Evolutionary conservation across 1,284 basidiomycete genomes (phyloP), one percentile per base, ranked within the genome.

Genomic region (Sphaerobolus stellatus): DNA sequence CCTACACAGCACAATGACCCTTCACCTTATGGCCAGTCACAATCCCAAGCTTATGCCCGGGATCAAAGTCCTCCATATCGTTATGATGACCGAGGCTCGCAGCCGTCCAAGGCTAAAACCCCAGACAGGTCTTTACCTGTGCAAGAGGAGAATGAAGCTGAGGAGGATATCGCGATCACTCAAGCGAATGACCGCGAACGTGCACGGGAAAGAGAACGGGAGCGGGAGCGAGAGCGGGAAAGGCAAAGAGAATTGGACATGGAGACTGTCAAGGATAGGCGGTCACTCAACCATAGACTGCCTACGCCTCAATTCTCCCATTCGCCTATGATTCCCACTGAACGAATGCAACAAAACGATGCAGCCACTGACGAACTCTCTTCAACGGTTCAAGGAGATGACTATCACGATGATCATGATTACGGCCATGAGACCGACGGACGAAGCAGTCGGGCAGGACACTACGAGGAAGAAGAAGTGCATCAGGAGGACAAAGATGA

Each of bases 41-140:
- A 40, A 75, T 77, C 13, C 65, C 62, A 28, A 34, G 59, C 22
- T 66, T 76, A 14, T 72, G 77, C 77, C 77, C n/a, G 67, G 69
- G 2, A 64, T 60, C 36, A 67, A 65, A 56, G 76, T 72, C 50
- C 69, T 78, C 52, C 45, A 24, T 41, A 41, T 28, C 33, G 47
- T 27, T 54, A 54, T n/a, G 52, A 69, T 76, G 36, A 79, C 72
- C 40, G 81, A 84, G 61, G 81, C 82, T 59, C 77, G 43, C 83
- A 82, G 60, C 67, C 77, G 5, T 73, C 78, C 61, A 75, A 76
- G 56, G 73, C 76, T 3, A 81, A 84, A 30, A 82, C 82, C n/a
- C 82, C 86, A 2, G 87, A 88, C 65, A 77, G 84, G 45, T 87
- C 86, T 29, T 73, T 90, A 25, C 88, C 88, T 5, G 79, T 90